Evolutionary conservation across 768 basidiomycete genomes (phyloP).

Genomic region (Kwoniella sp.): DNA sequence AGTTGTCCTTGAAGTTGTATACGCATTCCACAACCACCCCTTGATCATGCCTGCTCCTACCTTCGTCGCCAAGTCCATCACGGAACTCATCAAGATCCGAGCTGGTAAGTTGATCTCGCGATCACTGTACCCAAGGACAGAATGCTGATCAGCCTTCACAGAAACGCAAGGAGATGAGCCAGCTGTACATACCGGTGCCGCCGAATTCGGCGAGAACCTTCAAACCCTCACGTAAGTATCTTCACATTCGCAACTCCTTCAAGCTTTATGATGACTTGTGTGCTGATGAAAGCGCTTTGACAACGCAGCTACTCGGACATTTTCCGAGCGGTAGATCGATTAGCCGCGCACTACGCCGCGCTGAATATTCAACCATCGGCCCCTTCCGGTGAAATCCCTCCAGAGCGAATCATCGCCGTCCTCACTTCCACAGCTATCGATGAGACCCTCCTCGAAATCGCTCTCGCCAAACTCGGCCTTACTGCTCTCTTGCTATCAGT

Average conservation of each 20-base stretch:
- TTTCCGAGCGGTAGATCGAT: conserved; percentile 37
- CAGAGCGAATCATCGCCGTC: conserved; percentile 56
- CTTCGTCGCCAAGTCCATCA: conserved; percentile 43
- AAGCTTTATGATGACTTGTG: background rate
- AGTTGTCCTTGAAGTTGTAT: background rate
- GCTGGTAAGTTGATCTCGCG: conserved; percentile 36
- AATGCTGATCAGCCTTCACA: conserved; percentile 8
- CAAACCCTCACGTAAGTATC: conserved; percentile 46
- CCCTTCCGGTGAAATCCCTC: conserved; percentile 47
- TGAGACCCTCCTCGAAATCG: conserved; percentile 59
- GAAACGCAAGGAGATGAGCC: conserved; percentile 42
- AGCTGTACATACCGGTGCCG: conserved; percentile 51
- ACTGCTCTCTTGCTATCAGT: conserved; percentile 58
- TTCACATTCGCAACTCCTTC: background rate
- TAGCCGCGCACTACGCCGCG: conserved; percentile 40
- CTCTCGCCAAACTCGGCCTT: conserved; percentile 58
- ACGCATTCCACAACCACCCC: background rate
- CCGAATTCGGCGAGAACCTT: conserved; percentile 52
- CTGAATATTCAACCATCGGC: conserved; percentile 44
- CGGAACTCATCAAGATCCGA: conserved; percentile 44
- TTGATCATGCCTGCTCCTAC: conserved; percentile 43
- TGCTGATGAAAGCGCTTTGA: background rate
- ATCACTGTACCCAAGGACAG: background rate
- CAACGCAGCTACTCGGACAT: conserved; percentile 35
- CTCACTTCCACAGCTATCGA: conserved; percentile 58